A percentile compares a stretch with the other conserved stretches of the same genome.
Conservation (phyloP, 495 filamentous ascomycete genomes). For the Acidomyces sp. region DNA sequence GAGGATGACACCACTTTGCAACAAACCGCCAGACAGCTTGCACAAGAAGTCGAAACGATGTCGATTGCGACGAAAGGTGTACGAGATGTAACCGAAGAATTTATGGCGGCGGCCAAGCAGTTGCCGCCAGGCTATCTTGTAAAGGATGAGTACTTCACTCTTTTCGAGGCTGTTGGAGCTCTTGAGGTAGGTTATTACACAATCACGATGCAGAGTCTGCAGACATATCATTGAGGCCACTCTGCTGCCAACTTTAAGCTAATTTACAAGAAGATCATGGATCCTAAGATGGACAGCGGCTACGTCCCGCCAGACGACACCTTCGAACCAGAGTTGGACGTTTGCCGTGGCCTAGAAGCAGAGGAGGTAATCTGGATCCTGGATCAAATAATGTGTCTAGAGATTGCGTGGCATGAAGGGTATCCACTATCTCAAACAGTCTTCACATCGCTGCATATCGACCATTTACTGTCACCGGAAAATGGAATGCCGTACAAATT, state of each 20-base stretch:
- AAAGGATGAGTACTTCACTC: constrained; percentile 85
- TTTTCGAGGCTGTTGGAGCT: constrained; percentile 88
- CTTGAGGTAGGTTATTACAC: constrained; percentile 55
- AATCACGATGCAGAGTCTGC: not conserved
- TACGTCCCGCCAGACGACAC: constrained; percentile 61
- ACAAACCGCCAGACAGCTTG: constrained; percentile 1
- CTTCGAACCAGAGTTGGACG: constrained; percentile 77
- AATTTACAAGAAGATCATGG: constrained; percentile 79
- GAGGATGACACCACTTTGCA: no score
- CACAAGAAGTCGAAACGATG: constrained; percentile 9
- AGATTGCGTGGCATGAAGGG: constrained; percentile 96
- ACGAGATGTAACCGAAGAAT: constrained; percentile 66
- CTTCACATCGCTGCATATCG: constrained; percentile 88
- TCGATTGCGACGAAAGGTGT: constrained; percentile 1
- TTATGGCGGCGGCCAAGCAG: constrained; percentile 55
- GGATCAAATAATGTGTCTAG: constrained; percentile 67
- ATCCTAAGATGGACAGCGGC: constrained; percentile 96
- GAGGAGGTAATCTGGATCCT: constrained; percentile 84
- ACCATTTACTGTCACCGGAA: constrained; percentile 61
- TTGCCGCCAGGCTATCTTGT: constrained; percentile 69
- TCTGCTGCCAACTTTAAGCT: no score
- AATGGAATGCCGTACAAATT: constrained; percentile 56
- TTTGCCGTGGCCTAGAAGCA: constrained; percentile 51
- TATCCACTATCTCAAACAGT: constrained; percentile 88
- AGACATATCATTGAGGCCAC: no score